Conservation (phyloP, 805 yeast genomes). For the Ogataea naganishii region DNA sequence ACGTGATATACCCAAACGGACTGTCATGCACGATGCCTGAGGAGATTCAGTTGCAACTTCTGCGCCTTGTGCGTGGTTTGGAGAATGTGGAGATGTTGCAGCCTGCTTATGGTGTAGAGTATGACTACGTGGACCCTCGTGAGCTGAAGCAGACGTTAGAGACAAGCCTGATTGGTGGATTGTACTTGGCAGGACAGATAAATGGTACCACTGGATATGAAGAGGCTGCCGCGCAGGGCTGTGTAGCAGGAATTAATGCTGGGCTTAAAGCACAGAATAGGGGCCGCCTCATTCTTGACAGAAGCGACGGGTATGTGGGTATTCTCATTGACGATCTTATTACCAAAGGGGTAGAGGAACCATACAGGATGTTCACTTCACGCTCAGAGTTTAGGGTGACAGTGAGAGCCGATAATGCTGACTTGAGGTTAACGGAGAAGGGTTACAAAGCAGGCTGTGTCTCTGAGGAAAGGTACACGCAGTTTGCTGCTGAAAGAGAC, state of each 20-base stretch:
- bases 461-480: slow-evolving; percentile 44
- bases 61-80: slow-evolving; percentile 77
- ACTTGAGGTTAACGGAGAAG: slow-evolving; percentile 62
- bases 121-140: slow-evolving; percentile 92
- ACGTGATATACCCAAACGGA: slow-evolving; percentile 93
- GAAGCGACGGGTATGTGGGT: slow-evolving; percentile 88
- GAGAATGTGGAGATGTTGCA: slow-evolving; percentile 83
- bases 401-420: slow-evolving; percentile 92
- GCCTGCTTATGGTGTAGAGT: slow-evolving; percentile 99
- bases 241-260: slow-evolving; percentile 93
- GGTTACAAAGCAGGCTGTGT: slow-evolving; percentile 68
- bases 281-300: slow-evolving; percentile 43
- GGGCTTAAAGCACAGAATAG: slow-evolving; percentile 43
- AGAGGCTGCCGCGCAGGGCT: slow-evolving; percentile 97
- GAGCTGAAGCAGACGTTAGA: slow-evolving; percentile 73
- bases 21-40: slow-evolving; percentile 95
- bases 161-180: slow-evolving; percentile 68
- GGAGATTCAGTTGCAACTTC: slow-evolving; percentile 72
- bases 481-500: slow-evolving; percentile 33
- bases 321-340: slow-evolving; percentile 89
- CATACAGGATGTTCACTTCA: slow-evolving; percentile 96
- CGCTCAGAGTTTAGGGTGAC: slow-evolving; percentile 89
- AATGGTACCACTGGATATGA: slow-evolving; percentile 99
- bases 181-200: slow-evolving; percentile 92
- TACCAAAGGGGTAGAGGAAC: slow-evolving; percentile 94